Base-by-base conservation (phyloP, 345 rosid species). In the Microcos paniculata region DNA sequence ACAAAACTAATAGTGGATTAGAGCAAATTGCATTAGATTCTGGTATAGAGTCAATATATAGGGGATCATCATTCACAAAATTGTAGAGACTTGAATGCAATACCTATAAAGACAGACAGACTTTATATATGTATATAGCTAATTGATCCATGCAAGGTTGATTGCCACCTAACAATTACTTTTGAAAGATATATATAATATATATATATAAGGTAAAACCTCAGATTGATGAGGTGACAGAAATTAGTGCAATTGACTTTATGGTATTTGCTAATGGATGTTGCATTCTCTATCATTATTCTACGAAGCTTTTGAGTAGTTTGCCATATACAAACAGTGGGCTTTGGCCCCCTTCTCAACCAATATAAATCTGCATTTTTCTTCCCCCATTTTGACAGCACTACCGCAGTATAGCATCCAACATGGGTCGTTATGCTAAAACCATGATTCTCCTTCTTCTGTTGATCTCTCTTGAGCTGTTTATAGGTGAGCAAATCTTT, bases 261-360 rank as follows among this genome's bases (percentile, higher is more conserved):
- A 2, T 67, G 28, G 73, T 40, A 56, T 19, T 48, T 62, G 76
- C 59, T 74, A 62, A 24, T 76, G 82, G 83, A 61, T 24, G 53
- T 38, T 71, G 57, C 82, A 69, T 72, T 82, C 51, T 70, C 64
- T 35, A 33, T 43, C 59, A 51, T 52, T 58, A 61, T 66, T 81
- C 79, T 71, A n/a, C 75, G 26, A 81, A 74, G 84, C 77, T 69
- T 79, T 80, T 75, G 80, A 79, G 76, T 81, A 15, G 76, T 77
- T 64, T 66, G 79, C 81, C 72, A 69, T 74, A 77, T 64, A 23
- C 2, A 64, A 82, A 80, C 26, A 79, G 75, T 72, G 23, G 63
- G 26, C 3, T 19, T 49, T 38, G 23, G 4, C 71, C 55, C 64
- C 70, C 3, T 28, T 62, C 76, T 38, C 35, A 45, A 52, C 71